A percentile compares a stretch with the other conserved stretches of the same genome.
Conservation (phyloP, 192 early-diverging fungal genomes). For the Pilobolus umbonatus region DNA sequence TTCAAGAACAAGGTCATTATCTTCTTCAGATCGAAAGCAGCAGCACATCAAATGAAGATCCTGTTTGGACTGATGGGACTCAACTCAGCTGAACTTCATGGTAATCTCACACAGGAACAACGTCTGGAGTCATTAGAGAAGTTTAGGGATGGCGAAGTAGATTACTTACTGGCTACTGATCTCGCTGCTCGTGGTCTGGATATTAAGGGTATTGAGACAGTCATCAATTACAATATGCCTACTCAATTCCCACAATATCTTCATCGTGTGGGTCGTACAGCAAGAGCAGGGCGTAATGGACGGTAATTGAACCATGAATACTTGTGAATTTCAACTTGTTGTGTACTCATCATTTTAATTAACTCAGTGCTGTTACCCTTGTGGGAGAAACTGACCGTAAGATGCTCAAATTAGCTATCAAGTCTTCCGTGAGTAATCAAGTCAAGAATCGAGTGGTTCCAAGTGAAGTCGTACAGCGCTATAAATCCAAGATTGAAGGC, state of each 20-base stretch:
- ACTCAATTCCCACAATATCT: slow-evolving; percentile 87
- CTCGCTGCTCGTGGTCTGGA: slow-evolving; percentile 95
- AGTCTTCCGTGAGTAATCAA: slow-evolving; percentile 67
- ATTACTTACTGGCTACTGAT: slow-evolving; percentile 94
- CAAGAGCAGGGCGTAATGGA: slow-evolving; percentile 83
- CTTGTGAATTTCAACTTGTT: neutral
- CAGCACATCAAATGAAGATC: slow-evolving; percentile 98
- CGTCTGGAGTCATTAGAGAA: slow-evolving; percentile 85
- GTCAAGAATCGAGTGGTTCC: slow-evolving; percentile 91
- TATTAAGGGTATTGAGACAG: slow-evolving; percentile 92
- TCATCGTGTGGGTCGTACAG: slow-evolving; percentile 94
- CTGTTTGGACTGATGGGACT: slow-evolving; percentile 88
- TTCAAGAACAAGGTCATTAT: slow-evolving; percentile 80
- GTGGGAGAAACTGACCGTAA: slow-evolving; percentile 91
- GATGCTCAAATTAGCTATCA: slow-evolving; percentile 89
- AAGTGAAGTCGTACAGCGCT: slow-evolving; percentile 69
- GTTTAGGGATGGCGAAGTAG: slow-evolving; percentile 82
- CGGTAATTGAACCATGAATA: slow-evolving; percentile 27
- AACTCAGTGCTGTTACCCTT: slow-evolving; percentile 73
- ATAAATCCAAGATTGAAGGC: slow-evolving; percentile 62
- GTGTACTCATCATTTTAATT: neutral
- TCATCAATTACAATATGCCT: slow-evolving; percentile 99
- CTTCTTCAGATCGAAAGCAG: slow-evolving; percentile 92
- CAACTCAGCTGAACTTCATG: slow-evolving; percentile 89
- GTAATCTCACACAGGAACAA: slow-evolving; percentile 88